Evolutionary conservation across 225 moss, liverwort and hornwort genomes (phyloP).

Genomic region (Thuidium tamariscinum): DNA sequence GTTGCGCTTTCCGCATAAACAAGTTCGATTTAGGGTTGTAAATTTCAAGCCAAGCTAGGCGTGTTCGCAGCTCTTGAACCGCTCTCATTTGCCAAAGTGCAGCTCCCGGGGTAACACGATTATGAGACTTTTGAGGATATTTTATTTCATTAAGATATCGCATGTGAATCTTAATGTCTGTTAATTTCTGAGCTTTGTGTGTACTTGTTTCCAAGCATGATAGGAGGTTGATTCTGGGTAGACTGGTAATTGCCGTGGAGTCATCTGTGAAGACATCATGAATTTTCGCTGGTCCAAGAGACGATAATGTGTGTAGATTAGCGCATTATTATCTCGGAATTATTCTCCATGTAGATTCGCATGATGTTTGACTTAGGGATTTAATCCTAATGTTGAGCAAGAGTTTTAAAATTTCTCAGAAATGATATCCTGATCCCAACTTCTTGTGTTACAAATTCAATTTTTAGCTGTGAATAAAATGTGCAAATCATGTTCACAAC

Average conservation of each 20-base stretch:
- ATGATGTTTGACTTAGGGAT: neutral
- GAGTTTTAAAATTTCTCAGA: neutral
- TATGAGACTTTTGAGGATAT: neutral
- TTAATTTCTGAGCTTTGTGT: neutral
- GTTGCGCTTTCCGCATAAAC: neutral
- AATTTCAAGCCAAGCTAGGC: neutral
- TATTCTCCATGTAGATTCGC: too few relatives aligned
- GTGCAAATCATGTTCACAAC: neutral
- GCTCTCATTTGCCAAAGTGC: neutral
- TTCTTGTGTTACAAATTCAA: neutral
- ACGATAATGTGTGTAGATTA: neutral
- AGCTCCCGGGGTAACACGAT: neutral
- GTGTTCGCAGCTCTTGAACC: neutral
- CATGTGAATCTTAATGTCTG: neutral
- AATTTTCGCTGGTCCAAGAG: neutral
- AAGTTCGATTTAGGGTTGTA: neutral
- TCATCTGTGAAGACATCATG: neutral
- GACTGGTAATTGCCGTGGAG: neutral
- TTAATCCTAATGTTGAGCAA: neutral
- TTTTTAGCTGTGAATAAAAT: neutral
- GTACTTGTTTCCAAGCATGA: neutral
- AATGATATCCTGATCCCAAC: neutral
- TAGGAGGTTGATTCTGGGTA: neutral
- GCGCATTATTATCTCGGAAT: neutral
- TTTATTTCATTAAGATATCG: neutral